Evolutionary conservation across 768 basidiomycete species (phyloP).

Genomic region (Trametes cinnabarina): DNA sequence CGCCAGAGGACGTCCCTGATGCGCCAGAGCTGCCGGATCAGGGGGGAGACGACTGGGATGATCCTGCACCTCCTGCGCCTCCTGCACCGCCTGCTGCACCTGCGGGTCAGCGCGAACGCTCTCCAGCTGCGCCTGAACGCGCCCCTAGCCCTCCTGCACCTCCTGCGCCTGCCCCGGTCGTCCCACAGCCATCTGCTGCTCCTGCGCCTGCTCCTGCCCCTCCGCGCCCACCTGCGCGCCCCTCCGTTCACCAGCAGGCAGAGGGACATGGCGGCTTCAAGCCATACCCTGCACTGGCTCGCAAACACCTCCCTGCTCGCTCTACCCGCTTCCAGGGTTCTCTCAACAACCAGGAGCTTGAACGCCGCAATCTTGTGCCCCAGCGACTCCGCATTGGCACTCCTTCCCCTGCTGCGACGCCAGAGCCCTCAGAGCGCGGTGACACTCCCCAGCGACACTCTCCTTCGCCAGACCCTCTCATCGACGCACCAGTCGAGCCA

Average conservation of each 20-base stretch:
- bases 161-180: conserved; percentile 1
- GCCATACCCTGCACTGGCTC: conserved; percentile 3
- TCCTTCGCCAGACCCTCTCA: not conserved
- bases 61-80: no score
- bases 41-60: no score
- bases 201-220: not conserved
- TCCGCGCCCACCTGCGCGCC: not conserved
- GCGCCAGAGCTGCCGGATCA: no score
- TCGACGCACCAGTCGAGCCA: not conserved
- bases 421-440: not conserved
- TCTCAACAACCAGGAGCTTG: conserved; percentile 2
- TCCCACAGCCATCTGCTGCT: not conserved
- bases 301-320: conserved; percentile 4
- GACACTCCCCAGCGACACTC: conserved; percentile 8
- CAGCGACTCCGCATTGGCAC: not conserved
- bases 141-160: no score
- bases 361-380: not conserved
- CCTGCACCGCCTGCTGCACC: no score
- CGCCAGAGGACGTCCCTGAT: no score
- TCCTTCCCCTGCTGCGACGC: conserved; percentile 1
- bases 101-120: no score
- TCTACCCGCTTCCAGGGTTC: not conserved
- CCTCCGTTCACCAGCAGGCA: conserved; percentile 1
- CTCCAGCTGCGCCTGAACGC: no score
- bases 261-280: conserved; percentile 1